phyloP scores from a whole-genome alignment of 441 rosid species.

The Manihot esculenta region DNA sequence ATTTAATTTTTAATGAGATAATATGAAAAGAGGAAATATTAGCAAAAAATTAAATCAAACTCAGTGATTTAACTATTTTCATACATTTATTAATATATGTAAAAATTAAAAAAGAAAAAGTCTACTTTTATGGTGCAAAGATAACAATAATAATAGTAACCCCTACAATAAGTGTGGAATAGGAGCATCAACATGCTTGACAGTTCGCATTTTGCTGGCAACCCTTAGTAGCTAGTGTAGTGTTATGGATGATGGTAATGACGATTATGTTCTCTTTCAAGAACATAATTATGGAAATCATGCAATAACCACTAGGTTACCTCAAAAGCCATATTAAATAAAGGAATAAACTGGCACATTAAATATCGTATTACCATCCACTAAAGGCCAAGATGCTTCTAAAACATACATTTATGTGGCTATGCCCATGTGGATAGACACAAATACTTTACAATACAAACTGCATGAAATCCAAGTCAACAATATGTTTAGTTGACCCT shows the following conservation, averaged over 20 bases:
- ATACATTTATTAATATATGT: no score
- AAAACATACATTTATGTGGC: background rate
- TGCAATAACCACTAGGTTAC: background rate
- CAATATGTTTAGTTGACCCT: no score
- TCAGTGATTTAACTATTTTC: no score
- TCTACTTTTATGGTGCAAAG: background rate
- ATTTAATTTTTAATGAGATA: no score
- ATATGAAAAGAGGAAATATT: no score
- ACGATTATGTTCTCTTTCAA: background rate
- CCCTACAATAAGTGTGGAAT: constrained; percentile 14
- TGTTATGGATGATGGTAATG: constrained; percentile 3
- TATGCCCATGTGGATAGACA: background rate
- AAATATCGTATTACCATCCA: background rate
- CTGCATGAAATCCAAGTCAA: no score
- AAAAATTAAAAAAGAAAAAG: no score
- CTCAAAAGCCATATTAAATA: background rate
- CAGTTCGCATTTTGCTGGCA: constrained; percentile 28
- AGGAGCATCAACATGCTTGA: constrained; percentile 23
- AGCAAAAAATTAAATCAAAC: no score
- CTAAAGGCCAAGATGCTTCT: background rate
- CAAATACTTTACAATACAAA: background rate
- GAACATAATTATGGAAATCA: background rate
- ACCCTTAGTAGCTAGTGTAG: background rate
- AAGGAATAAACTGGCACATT: background rate
- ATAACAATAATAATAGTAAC: background rate